These are phyloP conservation scores for Nakaseomyces nivariensis DNA, from an alignment of 1,139 yeast species.

Conservation along the genomic window DNA sequence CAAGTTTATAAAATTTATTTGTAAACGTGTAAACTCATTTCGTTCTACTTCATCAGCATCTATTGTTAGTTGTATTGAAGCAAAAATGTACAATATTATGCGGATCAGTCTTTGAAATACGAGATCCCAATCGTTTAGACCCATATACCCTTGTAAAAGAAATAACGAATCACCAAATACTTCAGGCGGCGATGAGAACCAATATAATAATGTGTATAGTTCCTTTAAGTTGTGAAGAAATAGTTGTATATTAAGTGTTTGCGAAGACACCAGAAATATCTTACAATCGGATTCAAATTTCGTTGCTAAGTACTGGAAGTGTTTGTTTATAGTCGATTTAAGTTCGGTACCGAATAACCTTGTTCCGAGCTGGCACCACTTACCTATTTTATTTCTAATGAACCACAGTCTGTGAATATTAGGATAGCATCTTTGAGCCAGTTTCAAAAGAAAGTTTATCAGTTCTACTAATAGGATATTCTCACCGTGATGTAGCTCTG, in stretches of 20 bases:
- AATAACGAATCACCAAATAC: constrained; percentile 12
- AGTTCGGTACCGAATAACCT: constrained; percentile 11
- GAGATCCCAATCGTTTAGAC: constrained; percentile 18
- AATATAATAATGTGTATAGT: constrained; percentile 18
- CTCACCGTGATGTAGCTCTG: not conserved
- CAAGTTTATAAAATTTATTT: constrained; percentile 12
- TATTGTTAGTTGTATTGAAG: constrained; percentile 10
- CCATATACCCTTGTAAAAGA: constrained; percentile 14
- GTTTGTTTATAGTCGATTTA: constrained; percentile 6
- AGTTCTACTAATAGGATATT: constrained; percentile 12
- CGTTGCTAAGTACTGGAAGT: not conserved
- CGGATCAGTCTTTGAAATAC: constrained; percentile 21
- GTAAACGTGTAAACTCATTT: constrained; percentile 8
- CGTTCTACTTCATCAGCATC: not conserved
- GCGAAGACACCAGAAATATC: not conserved
- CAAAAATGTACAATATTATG: constrained; percentile 18
- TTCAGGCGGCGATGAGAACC: constrained; percentile 14
- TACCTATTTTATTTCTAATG: constrained; percentile 16
- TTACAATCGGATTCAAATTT: constrained; percentile 1
- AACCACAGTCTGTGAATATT: constrained; percentile 18
- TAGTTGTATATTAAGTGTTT: constrained; percentile 7
- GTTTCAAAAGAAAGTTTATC: constrained; percentile 12
- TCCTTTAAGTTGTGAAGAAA: constrained; percentile 11
- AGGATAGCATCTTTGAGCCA: constrained; percentile 13
- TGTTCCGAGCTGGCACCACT: constrained; percentile 16